Conservation (phyloP, 208 protist species). For the Crithidia sp. region DNA sequence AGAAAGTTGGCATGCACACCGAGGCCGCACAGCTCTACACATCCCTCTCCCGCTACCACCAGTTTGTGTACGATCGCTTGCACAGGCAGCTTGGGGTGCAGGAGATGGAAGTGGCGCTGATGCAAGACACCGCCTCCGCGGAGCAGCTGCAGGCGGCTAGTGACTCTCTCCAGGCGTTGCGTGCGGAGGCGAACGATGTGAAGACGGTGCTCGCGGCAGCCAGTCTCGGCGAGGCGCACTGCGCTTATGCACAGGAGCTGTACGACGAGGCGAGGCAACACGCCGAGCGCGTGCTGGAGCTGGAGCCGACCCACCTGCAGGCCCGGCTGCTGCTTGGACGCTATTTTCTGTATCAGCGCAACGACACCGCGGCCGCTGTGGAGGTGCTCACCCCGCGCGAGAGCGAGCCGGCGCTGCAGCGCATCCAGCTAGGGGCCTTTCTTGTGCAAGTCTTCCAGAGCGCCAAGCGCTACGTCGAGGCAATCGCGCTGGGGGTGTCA, state of each 20-base stretch:
- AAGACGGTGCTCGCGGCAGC: constrained; percentile 68
- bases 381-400: constrained; percentile 60
- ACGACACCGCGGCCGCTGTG: constrained; percentile 57
- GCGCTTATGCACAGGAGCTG: constrained; percentile 43
- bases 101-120: constrained; percentile 25
- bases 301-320: constrained; percentile 73
- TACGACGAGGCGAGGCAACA: constrained; percentile 34
- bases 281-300: constrained; percentile 48
- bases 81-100: constrained; percentile 18
- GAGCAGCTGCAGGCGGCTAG: constrained; percentile 24
- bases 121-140: constrained; percentile 23
- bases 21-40: constrained; percentile 68
- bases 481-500: constrained; percentile 83
- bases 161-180: constrained; percentile 15
- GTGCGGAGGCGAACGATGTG: constrained; percentile 36
- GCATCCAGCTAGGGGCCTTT: constrained; percentile 82
- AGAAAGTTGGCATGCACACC: constrained; percentile 72
- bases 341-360: constrained; percentile 69
- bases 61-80: constrained; percentile 52
- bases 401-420: constrained; percentile 76
- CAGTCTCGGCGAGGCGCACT: constrained; percentile 70
- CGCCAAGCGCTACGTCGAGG: constrained; percentile 70
- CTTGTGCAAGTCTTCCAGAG: constrained; percentile 74
- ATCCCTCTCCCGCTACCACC: constrained; percentile 70
- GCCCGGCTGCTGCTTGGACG: constrained; percentile 76